These are phyloP conservation scores for Sclerotiophoma versabilis DNA, from an alignment of 2,329 filamentous ascomycete species.

Conservation along the genomic window DNA sequence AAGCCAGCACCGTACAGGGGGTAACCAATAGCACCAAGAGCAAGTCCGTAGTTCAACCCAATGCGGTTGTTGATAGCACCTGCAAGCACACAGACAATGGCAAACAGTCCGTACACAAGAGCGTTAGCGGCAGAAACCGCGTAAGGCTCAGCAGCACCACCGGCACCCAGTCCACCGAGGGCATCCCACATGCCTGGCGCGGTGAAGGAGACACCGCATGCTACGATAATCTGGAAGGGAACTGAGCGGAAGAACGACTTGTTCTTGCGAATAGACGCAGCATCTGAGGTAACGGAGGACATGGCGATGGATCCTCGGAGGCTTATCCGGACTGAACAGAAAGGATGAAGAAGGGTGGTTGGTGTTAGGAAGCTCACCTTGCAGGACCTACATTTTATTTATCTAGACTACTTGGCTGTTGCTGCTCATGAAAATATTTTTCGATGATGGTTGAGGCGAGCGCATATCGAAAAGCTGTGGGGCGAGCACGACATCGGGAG, in stretches of 20 bases:
- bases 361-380: background rate
- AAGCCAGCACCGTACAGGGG: slow-evolving; percentile 52
- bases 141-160: slow-evolving; percentile 45
- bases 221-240: slow-evolving; percentile 43
- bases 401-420: slow-evolving; percentile 1
- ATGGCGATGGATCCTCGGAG: slow-evolving; percentile 7
- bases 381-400: slow-evolving; percentile 10
- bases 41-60: slow-evolving; percentile 44
- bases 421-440: slow-evolving; percentile 18
- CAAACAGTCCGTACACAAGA: slow-evolving; percentile 43
- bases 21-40: slow-evolving; percentile 54
- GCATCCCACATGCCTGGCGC: slow-evolving; percentile 48
- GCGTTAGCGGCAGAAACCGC: slow-evolving; percentile 45
- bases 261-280: slow-evolving; percentile 23
- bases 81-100: slow-evolving; percentile 41
- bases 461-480: slow-evolving; percentile 21
- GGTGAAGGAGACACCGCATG: slow-evolving; percentile 45
- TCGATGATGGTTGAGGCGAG: slow-evolving; percentile 23
- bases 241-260: slow-evolving; percentile 42
- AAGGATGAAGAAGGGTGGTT: background rate
- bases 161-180: slow-evolving; percentile 42
- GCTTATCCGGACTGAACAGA: slow-evolving; percentile 5
- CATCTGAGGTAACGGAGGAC: slow-evolving; percentile 10
- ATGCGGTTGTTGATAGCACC: slow-evolving; percentile 51
- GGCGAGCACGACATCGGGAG: slow-evolving; percentile 33